These are phyloP conservation scores for Madurella fahalii DNA, from an alignment of 2,329 filamentous ascomycete genomes.

Conservation along the genomic window DNA sequence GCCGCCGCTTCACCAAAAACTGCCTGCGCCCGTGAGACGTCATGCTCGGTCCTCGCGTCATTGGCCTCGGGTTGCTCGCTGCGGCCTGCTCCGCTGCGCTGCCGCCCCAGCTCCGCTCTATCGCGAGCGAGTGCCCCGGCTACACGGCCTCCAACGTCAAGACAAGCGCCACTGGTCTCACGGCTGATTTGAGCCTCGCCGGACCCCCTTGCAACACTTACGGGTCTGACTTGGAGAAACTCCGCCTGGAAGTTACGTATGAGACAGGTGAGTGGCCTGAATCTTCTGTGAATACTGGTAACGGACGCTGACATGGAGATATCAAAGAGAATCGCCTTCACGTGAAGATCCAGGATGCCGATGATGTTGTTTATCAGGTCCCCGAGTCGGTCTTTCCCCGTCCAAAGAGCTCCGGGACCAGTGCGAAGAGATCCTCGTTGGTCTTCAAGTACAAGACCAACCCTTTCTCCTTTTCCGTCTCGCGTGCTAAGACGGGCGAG, in stretches of 20 bases:
- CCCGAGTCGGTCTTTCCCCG: slow-evolving; percentile 65
- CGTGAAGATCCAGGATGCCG: slow-evolving; percentile 68
- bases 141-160: slow-evolving; percentile 57
- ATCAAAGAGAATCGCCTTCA: slow-evolving; percentile 61
- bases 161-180: slow-evolving; percentile 48
- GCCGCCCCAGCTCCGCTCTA: slow-evolving; percentile 17
- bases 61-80: slow-evolving; percentile 20
- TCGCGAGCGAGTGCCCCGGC: slow-evolving; percentile 49
- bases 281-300: not conserved
- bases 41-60: slow-evolving; percentile 17
- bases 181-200: slow-evolving; percentile 60
- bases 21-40: slow-evolving; percentile 4
- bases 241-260: slow-evolving; percentile 62
- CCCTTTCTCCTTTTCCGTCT: slow-evolving; percentile 41
- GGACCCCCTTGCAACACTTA: slow-evolving; percentile 65
- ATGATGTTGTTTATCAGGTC: slow-evolving; percentile 69
- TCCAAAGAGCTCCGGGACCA: slow-evolving; percentile 37
- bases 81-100: slow-evolving; percentile 14
- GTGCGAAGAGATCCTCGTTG: slow-evolving; percentile 40
- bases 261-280: slow-evolving; percentile 44
- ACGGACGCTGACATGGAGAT: not conserved
- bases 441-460: slow-evolving; percentile 39
- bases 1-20: not conserved
- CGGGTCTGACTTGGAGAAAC: slow-evolving; percentile 60
- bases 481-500: slow-evolving; percentile 39